Percentiles rank a stretch among this genome's conserved stretches.
Conservation (phyloP, 192 early-diverging fungal genomes). For the Coemansia sp. region DNA sequence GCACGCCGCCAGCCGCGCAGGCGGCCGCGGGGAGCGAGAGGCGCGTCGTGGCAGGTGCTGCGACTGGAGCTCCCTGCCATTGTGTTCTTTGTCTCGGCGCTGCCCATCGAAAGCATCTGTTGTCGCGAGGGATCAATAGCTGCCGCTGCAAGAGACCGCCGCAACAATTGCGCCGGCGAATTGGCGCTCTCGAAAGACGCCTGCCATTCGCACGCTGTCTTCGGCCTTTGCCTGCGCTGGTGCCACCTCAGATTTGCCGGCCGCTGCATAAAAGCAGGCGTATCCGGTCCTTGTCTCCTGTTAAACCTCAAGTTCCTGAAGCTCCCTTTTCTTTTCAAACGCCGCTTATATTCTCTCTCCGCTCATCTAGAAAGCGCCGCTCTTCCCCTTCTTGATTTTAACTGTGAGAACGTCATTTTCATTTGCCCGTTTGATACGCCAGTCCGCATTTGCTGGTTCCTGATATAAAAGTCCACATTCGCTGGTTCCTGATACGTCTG, state of each 20-base stretch:
- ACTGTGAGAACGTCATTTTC: neutral
- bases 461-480: neutral
- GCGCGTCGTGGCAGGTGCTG: slow-evolving; percentile 17
- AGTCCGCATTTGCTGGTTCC: neutral
- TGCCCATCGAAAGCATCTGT: slow-evolving; percentile 2
- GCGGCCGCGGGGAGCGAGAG: slow-evolving; percentile 7
- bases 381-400: neutral
- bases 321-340: slow-evolving; percentile 1
- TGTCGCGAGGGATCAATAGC: slow-evolving; percentile 9
- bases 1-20: slow-evolving; percentile 4
- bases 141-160: neutral
- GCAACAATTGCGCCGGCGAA: neutral
- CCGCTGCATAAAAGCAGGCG: neutral
- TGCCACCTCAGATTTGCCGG: too few species aligned
- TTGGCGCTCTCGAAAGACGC: neutral
- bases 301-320: neutral
- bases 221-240: neutral
- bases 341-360: neutral
- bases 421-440: neutral
- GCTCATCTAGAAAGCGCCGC: neutral
- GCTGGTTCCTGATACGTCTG: neutral
- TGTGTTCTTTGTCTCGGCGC: slow-evolving; percentile 1
- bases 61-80: slow-evolving; percentile 5
- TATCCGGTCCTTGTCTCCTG: neutral
- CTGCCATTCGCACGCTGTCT: slow-evolving; percentile 1